These are phyloP conservation scores for Pseudogymnoascus sp. DNA, from an alignment of 2,329 filamentous ascomycete species.

Conservation along the genomic window DNA sequence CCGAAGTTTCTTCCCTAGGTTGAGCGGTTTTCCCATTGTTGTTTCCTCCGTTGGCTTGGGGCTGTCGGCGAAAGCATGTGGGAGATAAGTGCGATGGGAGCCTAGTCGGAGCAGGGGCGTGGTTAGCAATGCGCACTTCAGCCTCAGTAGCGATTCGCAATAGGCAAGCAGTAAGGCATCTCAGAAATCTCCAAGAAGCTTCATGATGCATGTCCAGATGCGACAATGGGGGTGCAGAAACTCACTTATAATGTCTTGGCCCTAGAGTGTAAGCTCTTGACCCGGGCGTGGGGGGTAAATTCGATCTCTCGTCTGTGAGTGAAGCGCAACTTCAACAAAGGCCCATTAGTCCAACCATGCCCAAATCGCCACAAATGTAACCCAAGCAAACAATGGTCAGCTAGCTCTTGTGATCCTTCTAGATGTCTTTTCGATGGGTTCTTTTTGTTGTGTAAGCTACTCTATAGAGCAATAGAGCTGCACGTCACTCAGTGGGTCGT, in stretches of 20 bases:
- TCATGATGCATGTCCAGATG: not conserved
- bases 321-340: slow-evolving; percentile 7
- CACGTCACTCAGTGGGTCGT: slow-evolving; percentile 8
- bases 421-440: not conserved
- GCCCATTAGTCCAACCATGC: not conserved
- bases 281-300: not conserved
- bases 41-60: slow-evolving; percentile 22
- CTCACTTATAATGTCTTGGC: slow-evolving; percentile 1
- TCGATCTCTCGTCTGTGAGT: not conserved
- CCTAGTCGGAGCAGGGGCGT: not conserved
- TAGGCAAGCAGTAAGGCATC: not conserved
- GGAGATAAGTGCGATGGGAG: slow-evolving; percentile 13
- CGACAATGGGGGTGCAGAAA: not conserved
- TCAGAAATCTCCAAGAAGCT: not conserved
- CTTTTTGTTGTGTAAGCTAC: not conserved
- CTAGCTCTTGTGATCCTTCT: not conserved
- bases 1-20: slow-evolving; percentile 57
- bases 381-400: not conserved
- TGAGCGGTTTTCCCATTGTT: slow-evolving; percentile 41
- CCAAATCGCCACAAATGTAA: not conserved
- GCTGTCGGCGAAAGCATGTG: slow-evolving; percentile 26
- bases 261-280: not conserved
- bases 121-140: not conserved
- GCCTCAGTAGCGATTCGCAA: not conserved
- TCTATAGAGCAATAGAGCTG: not conserved